Evolutionary conservation across 768 basidiomycete species (phyloP).

Genomic region (Pleurotus salmoneostramineus): DNA sequence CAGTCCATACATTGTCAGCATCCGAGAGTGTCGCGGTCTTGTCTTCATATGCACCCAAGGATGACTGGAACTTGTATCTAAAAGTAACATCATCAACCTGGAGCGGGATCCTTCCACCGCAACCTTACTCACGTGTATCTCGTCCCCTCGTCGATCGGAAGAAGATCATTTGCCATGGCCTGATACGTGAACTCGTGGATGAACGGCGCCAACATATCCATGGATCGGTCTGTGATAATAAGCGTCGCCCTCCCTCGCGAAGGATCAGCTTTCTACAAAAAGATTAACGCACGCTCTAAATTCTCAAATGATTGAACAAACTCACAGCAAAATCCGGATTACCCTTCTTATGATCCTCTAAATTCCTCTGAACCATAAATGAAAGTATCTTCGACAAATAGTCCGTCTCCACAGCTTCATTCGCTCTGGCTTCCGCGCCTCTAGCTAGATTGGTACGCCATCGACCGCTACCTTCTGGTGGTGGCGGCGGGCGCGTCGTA

Average conservation of each 20-base stretch:
- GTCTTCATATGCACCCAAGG: conserved; percentile 81
- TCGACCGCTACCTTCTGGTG: conserved; percentile 56
- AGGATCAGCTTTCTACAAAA: conserved; percentile 48
- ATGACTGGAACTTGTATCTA: conserved; percentile 94
- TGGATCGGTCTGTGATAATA: conserved; percentile 92
- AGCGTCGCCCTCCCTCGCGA: conserved; percentile 74
- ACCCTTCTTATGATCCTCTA: conserved; percentile 84
- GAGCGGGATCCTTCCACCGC: conserved; percentile 7
- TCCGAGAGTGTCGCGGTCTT: conserved; percentile 87
- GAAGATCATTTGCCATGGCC: conserved; percentile 95
- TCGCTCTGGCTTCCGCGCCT: conserved; percentile 63
- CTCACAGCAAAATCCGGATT: conserved; percentile 89
- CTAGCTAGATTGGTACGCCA: conserved; percentile 84
- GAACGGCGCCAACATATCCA: conserved; percentile 90
- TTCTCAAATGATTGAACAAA: conserved; percentile 2
- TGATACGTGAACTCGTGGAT: conserved; percentile 99
- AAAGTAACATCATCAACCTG: not conserved
- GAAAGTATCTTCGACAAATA: conserved; percentile 82
- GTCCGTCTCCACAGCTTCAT: conserved; percentile 69
- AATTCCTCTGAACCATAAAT: conserved; percentile 72
- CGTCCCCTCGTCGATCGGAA: conserved; percentile 82
- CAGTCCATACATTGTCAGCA: conserved; percentile 85
- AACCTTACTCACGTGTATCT: conserved; percentile 71
- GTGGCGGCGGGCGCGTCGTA: conserved; percentile 63
- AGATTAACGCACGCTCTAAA: not conserved